Evolutionary conservation across 495 filamentous ascomycete genomes (phyloP), one percentile per base, ranked within the genome.

Genomic region (Aspergillus cavernicola): DNA sequence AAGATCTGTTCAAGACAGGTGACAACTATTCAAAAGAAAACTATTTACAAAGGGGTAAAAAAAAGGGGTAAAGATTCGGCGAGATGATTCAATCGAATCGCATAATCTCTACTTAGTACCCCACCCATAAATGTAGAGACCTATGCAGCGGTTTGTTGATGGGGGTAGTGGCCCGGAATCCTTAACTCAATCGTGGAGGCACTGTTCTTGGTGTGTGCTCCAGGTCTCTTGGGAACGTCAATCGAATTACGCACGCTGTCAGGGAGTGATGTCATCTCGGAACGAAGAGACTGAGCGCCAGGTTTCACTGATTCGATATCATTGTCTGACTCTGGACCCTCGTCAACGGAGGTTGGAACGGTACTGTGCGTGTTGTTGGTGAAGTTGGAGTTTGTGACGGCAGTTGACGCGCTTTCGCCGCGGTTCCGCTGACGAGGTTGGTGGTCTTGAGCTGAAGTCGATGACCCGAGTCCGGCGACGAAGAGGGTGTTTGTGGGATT

Each of bases 351-450:
- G 15, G 67, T 74, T 12, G 68, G 66, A 22, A 70, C 28, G 20
- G 66, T 72, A 40, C 67, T 66, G 49, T 69, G 69, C 3, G 67
- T 72, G 40, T 67, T 61, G 28, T 72, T 58, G 6, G 68, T 73
- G 29, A 43, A 52, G 36, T 74, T 71, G 23, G 70, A 69, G 51
- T 61, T 66, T 32, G 72, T 72, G 6, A 64, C 68, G 3, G 60
- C 68, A 2, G 70, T 73, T n/a, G 72, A 73, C 0, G 64, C 64
- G 53, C 66, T 73, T 51, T 67, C 70, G 13, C 62, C 65, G 39
- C 67, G 67, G 57, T 58, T 57, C 16, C 65, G 55, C 43, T 65
- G 66, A 10, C 58, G 50, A 12, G 61, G 51, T 22, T 58, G 66
- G 6, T 58, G 51, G 18, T 73, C 66, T 15, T 60, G 67, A 4